Percentiles rank a stretch among this genome's conserved stretches.
These are phyloP conservation scores for Dryas alaskensis DNA, from an alignment of 306 rosid genomes.

Conservation along the genomic window DNA sequence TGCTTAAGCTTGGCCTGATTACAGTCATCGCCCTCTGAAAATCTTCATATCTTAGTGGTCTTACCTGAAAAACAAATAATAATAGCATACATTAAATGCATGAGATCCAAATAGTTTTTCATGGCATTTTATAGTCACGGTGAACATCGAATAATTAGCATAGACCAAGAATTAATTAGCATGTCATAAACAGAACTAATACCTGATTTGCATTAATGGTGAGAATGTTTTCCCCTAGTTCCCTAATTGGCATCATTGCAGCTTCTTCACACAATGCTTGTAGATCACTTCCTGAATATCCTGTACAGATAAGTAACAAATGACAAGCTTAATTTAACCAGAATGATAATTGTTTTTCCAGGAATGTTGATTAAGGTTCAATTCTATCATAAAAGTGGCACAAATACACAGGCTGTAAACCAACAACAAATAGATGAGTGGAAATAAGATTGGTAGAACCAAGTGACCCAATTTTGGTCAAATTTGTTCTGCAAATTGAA, in stretches of 20 bases:
- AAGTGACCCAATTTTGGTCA: not conserved
- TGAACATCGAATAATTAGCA: not conserved
- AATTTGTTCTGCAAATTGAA: not conserved
- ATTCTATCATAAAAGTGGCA: not conserved
- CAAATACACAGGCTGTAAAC: not conserved
- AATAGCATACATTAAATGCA: not conserved
- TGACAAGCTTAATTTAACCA: not conserved
- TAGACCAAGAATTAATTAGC: not conserved
- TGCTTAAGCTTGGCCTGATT: constrained; percentile 88
- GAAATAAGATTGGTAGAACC: not conserved
- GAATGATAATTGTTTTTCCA: not conserved
- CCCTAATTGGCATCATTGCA: constrained; percentile 98
- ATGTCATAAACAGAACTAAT: constrained; percentile 9
- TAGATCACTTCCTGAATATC: constrained; percentile 95
- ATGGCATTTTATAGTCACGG: not conserved
- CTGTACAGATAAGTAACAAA: constrained; percentile 39
- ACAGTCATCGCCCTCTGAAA: constrained; percentile 75
- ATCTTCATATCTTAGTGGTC: constrained; percentile 72
- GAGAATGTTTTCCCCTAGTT: constrained; percentile 82
- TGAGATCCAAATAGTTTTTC: not conserved
- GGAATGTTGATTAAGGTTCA: not conserved
- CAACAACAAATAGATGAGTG: constrained; percentile 7
- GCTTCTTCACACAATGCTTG: constrained; percentile 99
- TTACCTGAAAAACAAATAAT: constrained; percentile 46
- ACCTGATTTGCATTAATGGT: constrained; percentile 85